Conservation (phyloP, 352 stramenopile genomes). For the Aphanomyces invadans region DNA sequence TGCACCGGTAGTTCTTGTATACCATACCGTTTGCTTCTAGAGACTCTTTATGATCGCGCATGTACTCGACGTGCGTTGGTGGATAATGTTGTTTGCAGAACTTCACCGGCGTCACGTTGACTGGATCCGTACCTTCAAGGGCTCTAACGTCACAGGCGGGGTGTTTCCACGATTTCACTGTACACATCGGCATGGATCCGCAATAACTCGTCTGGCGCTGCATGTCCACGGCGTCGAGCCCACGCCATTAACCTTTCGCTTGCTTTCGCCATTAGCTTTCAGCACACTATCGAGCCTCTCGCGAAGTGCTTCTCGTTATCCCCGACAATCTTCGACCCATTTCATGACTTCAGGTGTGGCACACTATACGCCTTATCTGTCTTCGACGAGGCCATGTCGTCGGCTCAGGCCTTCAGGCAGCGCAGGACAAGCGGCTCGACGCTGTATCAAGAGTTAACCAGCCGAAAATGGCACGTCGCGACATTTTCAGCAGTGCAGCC, state of each 20-base stretch:
- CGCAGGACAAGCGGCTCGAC: slow-evolving; percentile 6
- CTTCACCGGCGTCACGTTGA: too few species aligned
- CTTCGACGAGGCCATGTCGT: slow-evolving; percentile 3
- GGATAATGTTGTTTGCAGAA: too few species aligned
- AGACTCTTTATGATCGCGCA: too few species aligned
- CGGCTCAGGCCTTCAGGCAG: slow-evolving; percentile 5
- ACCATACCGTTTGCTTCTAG: too few species aligned
- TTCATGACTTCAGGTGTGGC: too few species aligned
- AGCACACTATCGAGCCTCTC: background rate
- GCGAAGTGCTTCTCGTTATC: slow-evolving; percentile 2
- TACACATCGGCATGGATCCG: slow-evolving; percentile 4
- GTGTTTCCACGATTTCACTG: background rate
- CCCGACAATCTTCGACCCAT: too few species aligned
- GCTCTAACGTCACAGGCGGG: slow-evolving; percentile 10
- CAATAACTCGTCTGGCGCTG: slow-evolving; percentile 1
- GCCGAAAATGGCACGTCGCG: background rate
- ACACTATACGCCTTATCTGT: slow-evolving; percentile 3
- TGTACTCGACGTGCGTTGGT: slow-evolving; percentile 6
- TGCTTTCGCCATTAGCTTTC: background rate
- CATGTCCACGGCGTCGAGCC: background rate
- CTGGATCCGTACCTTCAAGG: too few species aligned
- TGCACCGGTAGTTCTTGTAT: too few species aligned
- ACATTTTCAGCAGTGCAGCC: background rate
- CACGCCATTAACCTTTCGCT: background rate
- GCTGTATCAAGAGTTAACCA: slow-evolving; percentile 3